Percentiles rank a stretch among this genome's conserved stretches.
Conservation (phyloP, 2,329 filamentous ascomycete genomes). For the Zasmidium cellare region DNA sequence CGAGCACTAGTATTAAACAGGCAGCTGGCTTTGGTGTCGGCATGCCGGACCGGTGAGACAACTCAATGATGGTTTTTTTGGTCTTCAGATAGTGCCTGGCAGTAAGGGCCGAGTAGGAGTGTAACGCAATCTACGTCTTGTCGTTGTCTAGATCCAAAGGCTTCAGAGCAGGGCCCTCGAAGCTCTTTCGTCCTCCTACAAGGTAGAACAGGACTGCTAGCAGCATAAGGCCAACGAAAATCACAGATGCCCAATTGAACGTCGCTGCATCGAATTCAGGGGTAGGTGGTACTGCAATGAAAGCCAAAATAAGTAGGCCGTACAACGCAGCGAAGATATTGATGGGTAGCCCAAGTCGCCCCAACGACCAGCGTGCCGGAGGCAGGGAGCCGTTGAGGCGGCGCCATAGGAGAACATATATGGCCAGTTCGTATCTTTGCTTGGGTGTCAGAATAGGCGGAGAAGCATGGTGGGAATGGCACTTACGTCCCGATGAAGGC, state of each 20-base stretch:
- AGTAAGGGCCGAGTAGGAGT: too few species aligned
- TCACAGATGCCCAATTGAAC: constrained; percentile 10
- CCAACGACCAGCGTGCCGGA: constrained; percentile 17
- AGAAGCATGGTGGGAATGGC: neutral
- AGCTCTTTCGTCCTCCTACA: neutral
- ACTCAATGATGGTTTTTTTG: too few species aligned
- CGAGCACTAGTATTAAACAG: too few species aligned
- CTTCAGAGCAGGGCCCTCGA: neutral
- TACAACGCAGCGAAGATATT: constrained; percentile 7
- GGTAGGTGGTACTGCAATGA: constrained; percentile 1
- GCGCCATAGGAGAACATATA: constrained; percentile 9
- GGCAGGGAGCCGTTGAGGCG: constrained; percentile 16
- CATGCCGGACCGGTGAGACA: too few species aligned
- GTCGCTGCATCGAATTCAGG: neutral
- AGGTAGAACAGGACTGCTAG: constrained; percentile 5
- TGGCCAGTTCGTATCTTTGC: constrained; percentile 37
- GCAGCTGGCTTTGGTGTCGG: too few species aligned
- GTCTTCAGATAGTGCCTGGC: too few species aligned
- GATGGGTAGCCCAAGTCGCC: constrained; percentile 8
- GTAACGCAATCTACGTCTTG: neutral
- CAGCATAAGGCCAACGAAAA: constrained; percentile 1
- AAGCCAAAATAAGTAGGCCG: constrained; percentile 1
- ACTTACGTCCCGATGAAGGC: constrained; percentile 48
- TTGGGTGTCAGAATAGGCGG: neutral
- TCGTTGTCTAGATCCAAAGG: neutral